Conservation (phyloP, 768 basidiomycete species). For the Pholiota molesta region DNA sequence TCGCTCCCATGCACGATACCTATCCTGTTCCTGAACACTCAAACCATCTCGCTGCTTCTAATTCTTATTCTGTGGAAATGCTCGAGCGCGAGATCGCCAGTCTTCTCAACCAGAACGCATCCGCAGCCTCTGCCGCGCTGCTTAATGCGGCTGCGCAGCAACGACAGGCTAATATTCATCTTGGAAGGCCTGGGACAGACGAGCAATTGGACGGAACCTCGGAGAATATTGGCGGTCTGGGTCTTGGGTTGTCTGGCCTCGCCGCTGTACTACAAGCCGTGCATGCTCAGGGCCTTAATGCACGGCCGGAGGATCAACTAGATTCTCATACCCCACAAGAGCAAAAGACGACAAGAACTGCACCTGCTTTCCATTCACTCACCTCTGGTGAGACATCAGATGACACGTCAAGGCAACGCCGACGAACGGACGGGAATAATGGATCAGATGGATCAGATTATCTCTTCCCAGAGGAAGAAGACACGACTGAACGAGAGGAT, state of each 20-base stretch:
- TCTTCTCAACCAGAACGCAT: slow-evolving; percentile 74
- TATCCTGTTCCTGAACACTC: slow-evolving; percentile 40
- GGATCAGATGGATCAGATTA: slow-evolving; percentile 56
- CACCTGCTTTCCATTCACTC: slow-evolving; percentile 80
- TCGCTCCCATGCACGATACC: slow-evolving; percentile 40
- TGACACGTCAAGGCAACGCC: slow-evolving; percentile 31
- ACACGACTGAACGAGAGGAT: slow-evolving; percentile 45
- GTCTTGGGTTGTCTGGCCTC: slow-evolving; percentile 62
- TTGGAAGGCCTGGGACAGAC: slow-evolving; percentile 31
- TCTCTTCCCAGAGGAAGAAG: slow-evolving; percentile 53
- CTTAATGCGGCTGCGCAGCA: slow-evolving; percentile 72
- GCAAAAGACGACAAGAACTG: slow-evolving; percentile 62
- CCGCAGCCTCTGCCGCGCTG: slow-evolving; percentile 66
- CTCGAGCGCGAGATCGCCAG: slow-evolving; percentile 79
- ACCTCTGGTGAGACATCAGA: slow-evolving; percentile 54
- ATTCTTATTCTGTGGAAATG: slow-evolving; percentile 68
- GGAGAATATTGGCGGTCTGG: slow-evolving; percentile 45
- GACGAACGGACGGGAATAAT: slow-evolving; percentile 39
- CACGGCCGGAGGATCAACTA: slow-evolving; percentile 44
- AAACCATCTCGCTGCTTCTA: slow-evolving; percentile 38
- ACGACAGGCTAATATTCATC: slow-evolving; percentile 50
- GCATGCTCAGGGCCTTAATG: slow-evolving; percentile 56
- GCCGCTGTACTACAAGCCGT: slow-evolving; percentile 84
- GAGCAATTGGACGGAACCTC: slow-evolving; percentile 29
- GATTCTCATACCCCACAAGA: slow-evolving; percentile 43